Conservation (phyloP, 768 basidiomycete genomes). For the Rhizopogon rudus region DNA sequence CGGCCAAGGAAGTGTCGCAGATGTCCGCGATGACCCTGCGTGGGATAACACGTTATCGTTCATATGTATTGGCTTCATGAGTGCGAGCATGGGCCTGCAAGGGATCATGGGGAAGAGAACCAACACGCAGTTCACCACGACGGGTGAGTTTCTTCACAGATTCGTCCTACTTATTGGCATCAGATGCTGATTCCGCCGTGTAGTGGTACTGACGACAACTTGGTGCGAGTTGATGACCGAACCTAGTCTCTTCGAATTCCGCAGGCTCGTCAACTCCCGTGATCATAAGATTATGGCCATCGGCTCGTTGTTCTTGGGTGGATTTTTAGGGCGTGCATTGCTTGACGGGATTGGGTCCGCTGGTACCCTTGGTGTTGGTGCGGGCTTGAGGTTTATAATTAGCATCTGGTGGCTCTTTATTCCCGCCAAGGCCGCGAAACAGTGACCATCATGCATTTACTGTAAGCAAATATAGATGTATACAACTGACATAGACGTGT, state of each 20-base stretch:
- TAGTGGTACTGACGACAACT: constrained; percentile 77
- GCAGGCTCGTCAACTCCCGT: constrained; percentile 46
- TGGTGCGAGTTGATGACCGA: constrained; percentile 84
- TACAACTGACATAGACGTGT: background rate
- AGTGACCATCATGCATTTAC: background rate
- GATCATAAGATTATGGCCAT: constrained; percentile 68
- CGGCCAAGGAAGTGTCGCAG: constrained; percentile 48
- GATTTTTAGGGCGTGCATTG: constrained; percentile 57
- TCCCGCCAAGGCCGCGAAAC: constrained; percentile 20
- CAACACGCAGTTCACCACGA: constrained; percentile 71
- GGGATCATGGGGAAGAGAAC: constrained; percentile 75
- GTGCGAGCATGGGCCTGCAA: constrained; percentile 73
- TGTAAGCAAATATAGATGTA: constrained; percentile 1
- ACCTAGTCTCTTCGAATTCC: constrained; percentile 58
- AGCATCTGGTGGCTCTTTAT: constrained; percentile 60
- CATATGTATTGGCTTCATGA: constrained; percentile 71
- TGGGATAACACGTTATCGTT: constrained; percentile 67
- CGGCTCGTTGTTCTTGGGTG: constrained; percentile 60
- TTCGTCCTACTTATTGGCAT: background rate
- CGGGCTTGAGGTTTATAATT: constrained; percentile 58
- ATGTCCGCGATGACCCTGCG: constrained; percentile 48
- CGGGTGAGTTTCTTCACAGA: constrained; percentile 40
- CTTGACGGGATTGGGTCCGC: constrained; percentile 52
- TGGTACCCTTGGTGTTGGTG: constrained; percentile 55
- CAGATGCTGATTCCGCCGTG: background rate